A percentile compares a stretch with the other conserved stretches of the same genome.
Evolutionary conservation across 176 grass and related monocot genomes (phyloP).

Genomic region (Triticum timopheevii): DNA sequence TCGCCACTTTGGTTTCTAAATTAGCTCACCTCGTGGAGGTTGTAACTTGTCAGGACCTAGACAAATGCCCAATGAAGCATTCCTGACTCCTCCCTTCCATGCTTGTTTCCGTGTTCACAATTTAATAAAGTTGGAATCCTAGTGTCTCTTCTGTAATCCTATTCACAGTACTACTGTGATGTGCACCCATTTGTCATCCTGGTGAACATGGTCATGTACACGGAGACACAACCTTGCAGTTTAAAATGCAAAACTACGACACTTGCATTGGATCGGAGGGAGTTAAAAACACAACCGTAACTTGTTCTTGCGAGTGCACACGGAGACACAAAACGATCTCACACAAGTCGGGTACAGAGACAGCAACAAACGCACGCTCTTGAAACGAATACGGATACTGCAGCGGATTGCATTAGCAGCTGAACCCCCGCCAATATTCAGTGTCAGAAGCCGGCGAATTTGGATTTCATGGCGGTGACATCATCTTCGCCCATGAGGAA

Average conservation of each 20-base stretch:
- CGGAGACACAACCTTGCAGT: no score
- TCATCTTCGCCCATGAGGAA: slow-evolving; percentile 50
- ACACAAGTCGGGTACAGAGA: neutral
- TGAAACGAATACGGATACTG: neutral
- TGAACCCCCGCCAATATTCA: neutral
- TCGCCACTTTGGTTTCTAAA: slow-evolving; percentile 12
- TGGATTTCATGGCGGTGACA: slow-evolving; percentile 37
- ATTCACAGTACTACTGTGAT: neutral
- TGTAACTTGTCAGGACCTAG: neutral
- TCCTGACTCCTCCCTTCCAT: neutral
- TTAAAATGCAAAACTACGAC: no score
- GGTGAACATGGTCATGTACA: neutral
- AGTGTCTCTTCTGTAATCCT: neutral
- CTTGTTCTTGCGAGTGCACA: neutral
- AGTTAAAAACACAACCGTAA: neutral
- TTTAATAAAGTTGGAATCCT: slow-evolving; percentile 21
- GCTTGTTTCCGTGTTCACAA: neutral
- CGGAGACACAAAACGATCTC: neutral
- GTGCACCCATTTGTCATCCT: neutral
- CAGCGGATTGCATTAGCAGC: neutral
- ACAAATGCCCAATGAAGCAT: neutral
- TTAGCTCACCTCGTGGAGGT: neutral
- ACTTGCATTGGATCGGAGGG: no score
- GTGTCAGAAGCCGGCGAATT: slow-evolving; percentile 39
- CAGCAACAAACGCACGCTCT: neutral